These are phyloP conservation scores for Hygrophoropsis aurantiaca DNA, from an alignment of 768 basidiomycete genomes.

Conservation along the genomic window DNA sequence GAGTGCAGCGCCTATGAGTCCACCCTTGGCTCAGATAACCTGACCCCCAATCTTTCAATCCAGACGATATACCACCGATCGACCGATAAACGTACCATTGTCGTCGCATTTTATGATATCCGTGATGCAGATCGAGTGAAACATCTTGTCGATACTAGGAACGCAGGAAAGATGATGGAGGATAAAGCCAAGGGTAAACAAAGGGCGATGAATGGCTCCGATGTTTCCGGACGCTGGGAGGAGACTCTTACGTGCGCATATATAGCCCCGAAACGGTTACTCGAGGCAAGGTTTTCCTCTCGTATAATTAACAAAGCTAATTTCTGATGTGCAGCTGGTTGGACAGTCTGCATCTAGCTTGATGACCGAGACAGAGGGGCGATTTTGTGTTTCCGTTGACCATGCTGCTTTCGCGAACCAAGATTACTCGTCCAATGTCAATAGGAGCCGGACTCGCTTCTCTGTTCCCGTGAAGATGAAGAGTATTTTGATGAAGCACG, in stretches of 20 bases:
- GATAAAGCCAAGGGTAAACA: conserved; percentile 8
- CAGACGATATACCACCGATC: conserved; percentile 58
- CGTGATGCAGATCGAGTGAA: conserved; percentile 53
- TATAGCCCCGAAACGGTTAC: conserved; percentile 44
- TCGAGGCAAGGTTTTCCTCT: conserved; percentile 34
- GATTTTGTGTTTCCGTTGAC: conserved; percentile 49
- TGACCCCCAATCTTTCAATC: conserved; percentile 32
- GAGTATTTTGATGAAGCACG: conserved; percentile 26
- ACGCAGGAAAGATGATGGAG: conserved; percentile 4
- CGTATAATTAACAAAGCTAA: conserved; percentile 8
- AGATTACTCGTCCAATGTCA: conserved; percentile 16
- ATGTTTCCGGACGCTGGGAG: conserved; percentile 13
- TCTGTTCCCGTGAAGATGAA: conserved; percentile 29
- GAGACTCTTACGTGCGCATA: conserved; percentile 42
- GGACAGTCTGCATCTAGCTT: conserved; percentile 47
- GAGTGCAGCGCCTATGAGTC: conserved; percentile 6
- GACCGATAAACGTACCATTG: conserved; percentile 48
- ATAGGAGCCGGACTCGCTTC: conserved; percentile 23
- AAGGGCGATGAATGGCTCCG: conserved; percentile 1
- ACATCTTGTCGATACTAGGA: conserved; percentile 32
- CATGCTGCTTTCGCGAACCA: conserved; percentile 13
- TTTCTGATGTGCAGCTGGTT: conserved; percentile 42
- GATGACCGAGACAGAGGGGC: conserved; percentile 51
- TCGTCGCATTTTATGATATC: conserved; percentile 63
- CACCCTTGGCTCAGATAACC: conserved; percentile 3